A percentile compares a stretch with the other conserved stretches of the same genome.
phyloP scores from a whole-genome alignment of 2,329 filamentous ascomycete genomes.

The Cercospora sojina region DNA sequence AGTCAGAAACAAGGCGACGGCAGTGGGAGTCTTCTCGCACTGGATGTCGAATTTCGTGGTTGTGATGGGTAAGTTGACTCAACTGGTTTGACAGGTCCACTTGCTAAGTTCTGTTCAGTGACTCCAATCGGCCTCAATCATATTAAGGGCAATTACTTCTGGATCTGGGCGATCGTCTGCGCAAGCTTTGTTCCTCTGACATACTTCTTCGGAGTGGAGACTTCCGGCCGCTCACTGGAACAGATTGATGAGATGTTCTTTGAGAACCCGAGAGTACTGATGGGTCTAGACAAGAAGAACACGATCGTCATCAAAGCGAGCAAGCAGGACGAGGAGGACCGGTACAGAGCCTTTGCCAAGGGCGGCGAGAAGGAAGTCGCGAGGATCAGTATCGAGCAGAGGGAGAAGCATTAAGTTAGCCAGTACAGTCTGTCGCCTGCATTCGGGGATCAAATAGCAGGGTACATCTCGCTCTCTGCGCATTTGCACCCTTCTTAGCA shows the following conservation, averaged over 20 bases:
- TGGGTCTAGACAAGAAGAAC: slow-evolving; percentile 37
- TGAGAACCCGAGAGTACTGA: slow-evolving; percentile 35
- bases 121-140: slow-evolving; percentile 31
- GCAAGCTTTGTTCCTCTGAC: slow-evolving; percentile 50
- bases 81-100: background rate
- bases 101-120: background rate
- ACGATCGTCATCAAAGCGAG: slow-evolving; percentile 25
- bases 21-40: slow-evolving; percentile 50
- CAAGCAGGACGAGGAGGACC: slow-evolving; percentile 27
- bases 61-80: slow-evolving; percentile 28
- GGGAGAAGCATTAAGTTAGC: background rate
- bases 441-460: background rate
- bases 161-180: slow-evolving; percentile 57
- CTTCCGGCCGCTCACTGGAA: slow-evolving; percentile 31
- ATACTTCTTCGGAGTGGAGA: slow-evolving; percentile 41
- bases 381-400: slow-evolving; percentile 9
- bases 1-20: slow-evolving; percentile 51
- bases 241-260: slow-evolving; percentile 36
- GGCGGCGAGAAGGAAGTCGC: slow-evolving; percentile 18
- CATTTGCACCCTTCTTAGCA: background rate
- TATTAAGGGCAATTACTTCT: slow-evolving; percentile 53
- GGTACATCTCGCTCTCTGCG: background rate
- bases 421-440: background rate
- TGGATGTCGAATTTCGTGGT: slow-evolving; percentile 51
- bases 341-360: slow-evolving; percentile 24